Conservation (phyloP, 768 basidiomycete genomes). For the Hemileccinum rubropunctum region DNA sequence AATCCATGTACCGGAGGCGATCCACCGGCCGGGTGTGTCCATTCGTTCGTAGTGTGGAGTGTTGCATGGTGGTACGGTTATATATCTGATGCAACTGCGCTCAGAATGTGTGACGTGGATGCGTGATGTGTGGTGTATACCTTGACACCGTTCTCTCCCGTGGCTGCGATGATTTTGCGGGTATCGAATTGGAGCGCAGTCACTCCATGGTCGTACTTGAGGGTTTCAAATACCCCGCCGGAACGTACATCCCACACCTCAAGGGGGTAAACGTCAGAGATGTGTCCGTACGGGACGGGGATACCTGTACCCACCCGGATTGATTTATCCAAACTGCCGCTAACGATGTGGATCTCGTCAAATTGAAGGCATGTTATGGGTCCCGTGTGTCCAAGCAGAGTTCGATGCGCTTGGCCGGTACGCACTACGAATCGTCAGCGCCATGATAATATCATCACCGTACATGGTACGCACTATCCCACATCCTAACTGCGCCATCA, state of each 20-base stretch:
- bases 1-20: constrained; percentile 91
- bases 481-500: constrained; percentile 97
- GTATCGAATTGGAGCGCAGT: constrained; percentile 93
- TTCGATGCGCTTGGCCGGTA: constrained; percentile 94
- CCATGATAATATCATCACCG: background rate
- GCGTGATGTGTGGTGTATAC: constrained; percentile 37
- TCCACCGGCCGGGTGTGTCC: constrained; percentile 93
- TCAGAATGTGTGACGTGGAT: background rate
- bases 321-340: constrained; percentile 91
- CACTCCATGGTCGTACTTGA: constrained; percentile 88
- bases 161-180: constrained; percentile 87
- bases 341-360: constrained; percentile 91
- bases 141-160: constrained; percentile 92
- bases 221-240: constrained; percentile 82
- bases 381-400: constrained; percentile 86
- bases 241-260: constrained; percentile 97
- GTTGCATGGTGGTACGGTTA: constrained; percentile 91
- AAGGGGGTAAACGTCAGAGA: constrained; percentile 1
- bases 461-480: constrained; percentile 78
- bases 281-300: background rate
- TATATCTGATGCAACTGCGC: constrained; percentile 59
- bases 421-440: constrained; percentile 62
- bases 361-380: constrained; percentile 95
- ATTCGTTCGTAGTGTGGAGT: constrained; percentile 80
- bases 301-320: constrained; percentile 59